Conservation (phyloP, 495 filamentous ascomycete genomes). For the Immersiella caudata region DNA sequence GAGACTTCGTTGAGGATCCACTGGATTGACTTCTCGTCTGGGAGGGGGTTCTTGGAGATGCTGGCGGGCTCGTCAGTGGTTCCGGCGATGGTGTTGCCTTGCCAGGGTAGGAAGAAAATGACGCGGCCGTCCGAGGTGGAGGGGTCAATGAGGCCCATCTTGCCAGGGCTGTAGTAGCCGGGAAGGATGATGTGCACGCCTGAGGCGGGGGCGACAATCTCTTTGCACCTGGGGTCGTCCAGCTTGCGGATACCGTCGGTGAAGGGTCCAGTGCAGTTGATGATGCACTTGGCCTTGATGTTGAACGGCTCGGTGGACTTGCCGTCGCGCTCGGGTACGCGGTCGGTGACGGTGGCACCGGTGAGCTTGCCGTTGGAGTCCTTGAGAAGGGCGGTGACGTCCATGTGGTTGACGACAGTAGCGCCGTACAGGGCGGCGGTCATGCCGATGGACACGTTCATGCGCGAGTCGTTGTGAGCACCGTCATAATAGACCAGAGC, state of each 20-base stretch:
- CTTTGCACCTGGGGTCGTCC: slow-evolving; percentile 70
- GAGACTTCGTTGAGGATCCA: slow-evolving; percentile 95
- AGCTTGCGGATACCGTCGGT: slow-evolving; percentile 91
- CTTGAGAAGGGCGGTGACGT: slow-evolving; percentile 84
- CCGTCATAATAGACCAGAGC: slow-evolving; percentile 98
- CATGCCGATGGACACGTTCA: slow-evolving; percentile 97
- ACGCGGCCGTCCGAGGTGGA: slow-evolving; percentile 93
- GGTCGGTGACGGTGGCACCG: slow-evolving; percentile 78
- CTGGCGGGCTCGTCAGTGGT: slow-evolving; percentile 89
- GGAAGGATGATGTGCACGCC: slow-evolving; percentile 95
- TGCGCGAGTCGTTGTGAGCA: slow-evolving; percentile 96
- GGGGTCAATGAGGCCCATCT: slow-evolving; percentile 97
- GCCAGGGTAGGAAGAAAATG: slow-evolving; percentile 99
- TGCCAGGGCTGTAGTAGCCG: slow-evolving; percentile 89
- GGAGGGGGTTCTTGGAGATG: slow-evolving; percentile 80
- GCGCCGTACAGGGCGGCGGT: slow-evolving; percentile 92
- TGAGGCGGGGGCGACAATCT: slow-evolving; percentile 91
- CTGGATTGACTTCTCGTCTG: slow-evolving; percentile 89
- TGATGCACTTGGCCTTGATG: slow-evolving; percentile 85
- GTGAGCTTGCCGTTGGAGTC: slow-evolving; percentile 75
- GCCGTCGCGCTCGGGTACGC: slow-evolving; percentile 61
- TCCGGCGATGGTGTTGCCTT: slow-evolving; percentile 97
- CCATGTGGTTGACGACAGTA: slow-evolving; percentile 90
- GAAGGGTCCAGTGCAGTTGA: slow-evolving; percentile 97
- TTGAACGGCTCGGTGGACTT: slow-evolving; percentile 61